Evolutionary conservation across 768 basidiomycete species (phyloP).

Genomic region (Chiua virens): DNA sequence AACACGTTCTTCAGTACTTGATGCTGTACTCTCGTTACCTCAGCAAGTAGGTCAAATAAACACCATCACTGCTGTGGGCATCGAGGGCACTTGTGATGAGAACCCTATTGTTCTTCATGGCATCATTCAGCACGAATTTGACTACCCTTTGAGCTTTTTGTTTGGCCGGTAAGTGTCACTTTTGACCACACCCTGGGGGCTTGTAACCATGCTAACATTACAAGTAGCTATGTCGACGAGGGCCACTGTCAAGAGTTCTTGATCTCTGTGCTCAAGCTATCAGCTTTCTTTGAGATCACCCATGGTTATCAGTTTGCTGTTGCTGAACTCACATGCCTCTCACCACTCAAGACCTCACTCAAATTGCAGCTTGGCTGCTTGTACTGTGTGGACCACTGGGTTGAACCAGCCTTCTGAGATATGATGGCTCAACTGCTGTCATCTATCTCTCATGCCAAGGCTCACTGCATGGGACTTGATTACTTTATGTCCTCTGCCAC

Average conservation of each 20-base stretch:
- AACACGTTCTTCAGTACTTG: too few species aligned
- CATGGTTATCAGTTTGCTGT: constrained; percentile 5
- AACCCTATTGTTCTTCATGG: too few species aligned
- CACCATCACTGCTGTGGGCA: too few species aligned
- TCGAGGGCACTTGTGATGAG: too few species aligned
- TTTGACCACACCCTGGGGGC: too few species aligned
- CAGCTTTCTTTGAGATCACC: constrained; percentile 1
- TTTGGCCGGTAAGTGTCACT: too few species aligned
- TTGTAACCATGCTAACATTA: too few species aligned
- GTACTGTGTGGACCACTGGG: constrained; percentile 9
- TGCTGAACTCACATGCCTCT: background rate
- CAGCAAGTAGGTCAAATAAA: too few species aligned
- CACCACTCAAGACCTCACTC: background rate
- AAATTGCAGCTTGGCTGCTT: constrained; percentile 5
- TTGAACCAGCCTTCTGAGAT: constrained; percentile 4
- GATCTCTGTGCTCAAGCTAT: constrained; percentile 3
- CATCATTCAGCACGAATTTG: too few species aligned
- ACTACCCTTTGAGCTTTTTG: too few species aligned
- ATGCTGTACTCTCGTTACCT: too few species aligned
- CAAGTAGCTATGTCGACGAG: constrained; percentile 8
- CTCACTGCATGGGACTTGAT: background rate
- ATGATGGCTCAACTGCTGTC: constrained; percentile 4
- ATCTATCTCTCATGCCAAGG: background rate
- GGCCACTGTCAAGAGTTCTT: background rate
- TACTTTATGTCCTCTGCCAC: constrained; percentile 2